phyloP scores from a whole-genome alignment of 306 rosid genomes.

The Inga leiocalycina region DNA sequence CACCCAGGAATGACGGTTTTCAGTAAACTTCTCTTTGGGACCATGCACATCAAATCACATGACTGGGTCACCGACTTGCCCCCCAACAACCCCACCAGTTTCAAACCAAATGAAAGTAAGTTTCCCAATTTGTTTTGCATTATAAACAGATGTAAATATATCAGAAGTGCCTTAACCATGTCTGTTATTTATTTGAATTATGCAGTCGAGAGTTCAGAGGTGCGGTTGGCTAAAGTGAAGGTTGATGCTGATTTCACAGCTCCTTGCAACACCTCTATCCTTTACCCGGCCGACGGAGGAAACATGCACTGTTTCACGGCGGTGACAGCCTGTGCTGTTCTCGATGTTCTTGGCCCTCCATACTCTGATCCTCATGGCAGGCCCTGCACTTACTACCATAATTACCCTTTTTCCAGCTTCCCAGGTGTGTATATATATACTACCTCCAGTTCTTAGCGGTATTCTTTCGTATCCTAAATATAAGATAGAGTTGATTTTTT shows the following conservation, averaged over 20 bases:
- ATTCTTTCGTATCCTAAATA: too few species aligned
- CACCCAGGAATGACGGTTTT: slow-evolving; percentile 99
- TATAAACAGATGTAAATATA: not conserved
- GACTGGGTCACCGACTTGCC: slow-evolving; percentile 81
- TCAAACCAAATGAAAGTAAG: slow-evolving; percentile 60
- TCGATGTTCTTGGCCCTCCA: slow-evolving; percentile 98
- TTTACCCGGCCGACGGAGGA: slow-evolving; percentile 91
- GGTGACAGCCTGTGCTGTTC: slow-evolving; percentile 86
- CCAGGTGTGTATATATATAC: slow-evolving; percentile 43
- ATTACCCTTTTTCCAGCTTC: slow-evolving; percentile 56
- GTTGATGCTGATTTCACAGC: slow-evolving; percentile 70
- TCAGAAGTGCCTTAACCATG: not conserved
- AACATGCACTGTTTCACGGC: slow-evolving; percentile 96
- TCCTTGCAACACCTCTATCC: slow-evolving; percentile 76
- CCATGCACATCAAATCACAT: slow-evolving; percentile 92
- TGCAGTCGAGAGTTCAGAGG: slow-evolving; percentile 51
- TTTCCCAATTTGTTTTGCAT: not conserved
- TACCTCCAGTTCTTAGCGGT: too few species aligned
- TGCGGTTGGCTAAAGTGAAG: slow-evolving; percentile 74
- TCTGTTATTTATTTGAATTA: slow-evolving; percentile 5
- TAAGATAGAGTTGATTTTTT: too few species aligned
- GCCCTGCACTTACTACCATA: slow-evolving; percentile 79
- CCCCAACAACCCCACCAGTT: slow-evolving; percentile 33
- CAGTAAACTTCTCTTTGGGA: slow-evolving; percentile 89
- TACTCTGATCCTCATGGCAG: slow-evolving; percentile 79